Percentiles rank a stretch among this genome's conserved stretches.
These are phyloP conservation scores for Fusarium mangiferae DNA, from an alignment of 2,329 filamentous ascomycete genomes.

Conservation along the genomic window DNA sequence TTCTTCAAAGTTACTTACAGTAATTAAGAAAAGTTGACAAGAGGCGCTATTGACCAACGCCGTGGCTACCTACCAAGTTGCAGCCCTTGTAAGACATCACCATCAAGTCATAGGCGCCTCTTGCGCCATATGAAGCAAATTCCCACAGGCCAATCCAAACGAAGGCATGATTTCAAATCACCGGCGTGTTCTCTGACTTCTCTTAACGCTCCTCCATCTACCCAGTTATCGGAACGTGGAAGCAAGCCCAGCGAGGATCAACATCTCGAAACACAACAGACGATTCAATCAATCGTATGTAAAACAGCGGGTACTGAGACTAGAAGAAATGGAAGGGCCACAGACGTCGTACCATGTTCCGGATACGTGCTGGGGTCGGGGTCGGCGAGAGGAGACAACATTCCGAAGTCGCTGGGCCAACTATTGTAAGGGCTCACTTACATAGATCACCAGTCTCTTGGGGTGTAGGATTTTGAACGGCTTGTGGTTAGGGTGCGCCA, in stretches of 20 bases:
- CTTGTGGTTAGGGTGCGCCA: not conserved
- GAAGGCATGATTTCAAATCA: not conserved
- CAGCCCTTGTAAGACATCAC: not conserved
- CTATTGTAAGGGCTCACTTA: not conserved
- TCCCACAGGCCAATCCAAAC: not conserved
- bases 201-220: not conserved
- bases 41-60: no score
- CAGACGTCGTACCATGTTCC: not conserved
- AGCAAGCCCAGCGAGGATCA: not conserved
- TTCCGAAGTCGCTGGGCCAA: conserved; percentile 3
- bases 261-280: not conserved
- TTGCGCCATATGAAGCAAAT: not conserved
- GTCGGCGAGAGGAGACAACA: conserved; percentile 5
- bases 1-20: no score
- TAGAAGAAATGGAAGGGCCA: conserved; percentile 3
- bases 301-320: not conserved
- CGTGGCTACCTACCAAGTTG: not conserved
- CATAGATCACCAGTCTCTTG: not conserved
- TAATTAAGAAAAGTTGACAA: no score
- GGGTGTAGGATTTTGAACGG: not conserved
- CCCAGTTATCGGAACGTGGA: not conserved
- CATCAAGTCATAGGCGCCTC: not conserved
- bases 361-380: conserved; percentile 27
- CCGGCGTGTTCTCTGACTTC: fast-evolving
- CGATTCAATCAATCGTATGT: not conserved